These are phyloP conservation scores for Lycium ferocissimum DNA, from an alignment of 257 asterid genomes.

Conservation along the genomic window DNA sequence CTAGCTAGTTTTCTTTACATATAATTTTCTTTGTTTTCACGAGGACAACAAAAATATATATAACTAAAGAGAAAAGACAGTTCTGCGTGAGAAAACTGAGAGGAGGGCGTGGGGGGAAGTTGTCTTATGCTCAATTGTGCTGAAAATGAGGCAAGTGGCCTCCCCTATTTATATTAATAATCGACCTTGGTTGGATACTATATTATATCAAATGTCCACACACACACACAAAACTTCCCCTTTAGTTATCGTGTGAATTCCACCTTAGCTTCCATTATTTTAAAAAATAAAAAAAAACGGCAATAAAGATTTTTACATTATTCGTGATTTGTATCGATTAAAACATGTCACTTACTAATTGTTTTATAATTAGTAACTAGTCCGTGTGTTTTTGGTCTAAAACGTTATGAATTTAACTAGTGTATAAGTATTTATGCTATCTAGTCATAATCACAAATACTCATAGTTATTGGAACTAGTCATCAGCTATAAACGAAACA, in stretches of 20 bases:
- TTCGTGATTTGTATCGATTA: neutral
- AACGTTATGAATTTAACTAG: neutral
- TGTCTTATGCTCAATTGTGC: slow-evolving; percentile 22
- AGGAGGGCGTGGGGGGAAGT: neutral
- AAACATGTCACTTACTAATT: neutral
- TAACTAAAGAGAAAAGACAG: neutral
- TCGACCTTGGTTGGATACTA: neutral
- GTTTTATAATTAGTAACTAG: neutral
- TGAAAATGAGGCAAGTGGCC: slow-evolving; percentile 26
- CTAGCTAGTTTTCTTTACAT: neutral
- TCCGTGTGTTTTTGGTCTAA: neutral
- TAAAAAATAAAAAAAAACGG: too few relatives aligned
- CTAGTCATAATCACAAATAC: too few relatives aligned
- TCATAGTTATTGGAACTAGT: neutral
- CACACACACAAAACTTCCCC: neutral
- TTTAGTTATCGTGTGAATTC: neutral
- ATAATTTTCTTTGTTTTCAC: too few relatives aligned
- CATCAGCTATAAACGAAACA: too few relatives aligned
- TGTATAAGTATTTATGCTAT: neutral
- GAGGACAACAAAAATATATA: too few relatives aligned
- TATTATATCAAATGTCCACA: too few relatives aligned
- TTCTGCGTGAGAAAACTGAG: neutral
- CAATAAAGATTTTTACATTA: neutral
- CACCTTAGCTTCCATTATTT: neutral
- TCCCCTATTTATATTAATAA: slow-evolving; percentile 20